Conservation (phyloP, 169 alveolate species). For the Plasmodium fragile region DNA sequence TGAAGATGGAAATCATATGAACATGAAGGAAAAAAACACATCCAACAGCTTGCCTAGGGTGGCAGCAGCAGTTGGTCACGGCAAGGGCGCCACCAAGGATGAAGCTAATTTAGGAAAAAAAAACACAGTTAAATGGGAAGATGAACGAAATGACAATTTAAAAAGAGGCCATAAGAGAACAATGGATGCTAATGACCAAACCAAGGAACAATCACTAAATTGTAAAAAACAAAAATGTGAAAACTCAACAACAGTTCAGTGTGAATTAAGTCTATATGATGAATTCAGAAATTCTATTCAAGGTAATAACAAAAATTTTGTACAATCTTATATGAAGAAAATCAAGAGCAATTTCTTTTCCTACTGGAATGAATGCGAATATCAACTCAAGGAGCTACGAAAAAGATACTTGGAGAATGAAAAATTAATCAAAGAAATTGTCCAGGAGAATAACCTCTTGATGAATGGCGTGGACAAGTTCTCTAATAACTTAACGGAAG, state of each 20-base stretch:
- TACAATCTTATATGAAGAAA: slow-evolving; percentile 42
- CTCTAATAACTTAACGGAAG: background rate
- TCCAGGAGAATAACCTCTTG: slow-evolving; percentile 36
- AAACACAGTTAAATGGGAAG: slow-evolving; percentile 15
- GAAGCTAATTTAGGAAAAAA: slow-evolving; percentile 8
- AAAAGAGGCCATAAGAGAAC: slow-evolving; percentile 38
- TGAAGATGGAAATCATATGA: background rate
- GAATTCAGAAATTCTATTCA: slow-evolving; percentile 29
- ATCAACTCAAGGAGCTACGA: slow-evolving; percentile 37
- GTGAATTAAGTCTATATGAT: slow-evolving; percentile 51
- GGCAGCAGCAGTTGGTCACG: background rate
- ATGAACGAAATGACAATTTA: slow-evolving; percentile 21
- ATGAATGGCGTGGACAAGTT: background rate
- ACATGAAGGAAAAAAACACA: slow-evolving; percentile 1
- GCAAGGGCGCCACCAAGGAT: background rate
- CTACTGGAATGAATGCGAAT: slow-evolving; percentile 67
- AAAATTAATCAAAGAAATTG: slow-evolving; percentile 63
- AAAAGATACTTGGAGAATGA: slow-evolving; percentile 54
- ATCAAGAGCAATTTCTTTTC: slow-evolving; percentile 27
- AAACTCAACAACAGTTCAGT: background rate
- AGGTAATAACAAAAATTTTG: slow-evolving; percentile 20
- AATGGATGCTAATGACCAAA: slow-evolving; percentile 6
- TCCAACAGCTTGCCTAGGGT: background rate
- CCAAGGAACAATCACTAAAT: background rate
- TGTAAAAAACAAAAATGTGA: slow-evolving; percentile 49